Evolutionary conservation across 2,329 filamentous ascomycete species (phyloP), one percentile per base, ranked within the genome.

Genomic region (Claviceps sp.): DNA sequence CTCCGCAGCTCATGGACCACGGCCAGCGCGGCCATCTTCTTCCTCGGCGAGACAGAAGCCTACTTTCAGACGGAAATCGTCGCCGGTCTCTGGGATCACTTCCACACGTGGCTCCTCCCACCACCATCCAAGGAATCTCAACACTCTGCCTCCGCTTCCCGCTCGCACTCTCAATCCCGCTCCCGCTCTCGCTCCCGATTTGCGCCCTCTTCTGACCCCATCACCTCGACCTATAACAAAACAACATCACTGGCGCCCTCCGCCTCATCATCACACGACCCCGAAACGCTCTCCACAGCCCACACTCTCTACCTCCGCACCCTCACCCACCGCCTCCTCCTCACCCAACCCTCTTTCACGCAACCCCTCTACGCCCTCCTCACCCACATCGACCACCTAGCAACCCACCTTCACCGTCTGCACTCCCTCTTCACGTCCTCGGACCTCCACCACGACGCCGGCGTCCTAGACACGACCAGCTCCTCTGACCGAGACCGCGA

Each of bases 1-100:
- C 85, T 95, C 76, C 81, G 93, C 16, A 85, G 82, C 56, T 79
- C 91, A 1, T 98, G 93, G 93, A 91, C 89, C 0, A 94, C 88
- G 0, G 85, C 86, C 59, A 89, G 87, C 61, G 87, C 89, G 2
- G 85, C 88, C 1, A 79, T 95, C 4, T 96, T 95, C 69, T 86
- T 97, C 59, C 74, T 97, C 3, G 88, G 87, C 0, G 90, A 96
- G 64, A 84, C 88, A 14, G 86, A 91, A 58, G 82, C 82, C 3
- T 97, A 95, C 61, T 81, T 97, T 45, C 91, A 96, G 65, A 88
- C 87, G 1, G 89, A 95, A 62, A 84, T 97, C 6, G 84, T 96
- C 14, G 80, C 83, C 54, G 82, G 83, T 36, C 82, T 88, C 1
- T 96, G 89, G 81, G 78, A 84, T 16, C 82, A 86, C 49, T 90